These are phyloP conservation scores for Peronospora destructor DNA, from an alignment of 352 stramenopile genomes.

Conservation along the genomic window DNA sequence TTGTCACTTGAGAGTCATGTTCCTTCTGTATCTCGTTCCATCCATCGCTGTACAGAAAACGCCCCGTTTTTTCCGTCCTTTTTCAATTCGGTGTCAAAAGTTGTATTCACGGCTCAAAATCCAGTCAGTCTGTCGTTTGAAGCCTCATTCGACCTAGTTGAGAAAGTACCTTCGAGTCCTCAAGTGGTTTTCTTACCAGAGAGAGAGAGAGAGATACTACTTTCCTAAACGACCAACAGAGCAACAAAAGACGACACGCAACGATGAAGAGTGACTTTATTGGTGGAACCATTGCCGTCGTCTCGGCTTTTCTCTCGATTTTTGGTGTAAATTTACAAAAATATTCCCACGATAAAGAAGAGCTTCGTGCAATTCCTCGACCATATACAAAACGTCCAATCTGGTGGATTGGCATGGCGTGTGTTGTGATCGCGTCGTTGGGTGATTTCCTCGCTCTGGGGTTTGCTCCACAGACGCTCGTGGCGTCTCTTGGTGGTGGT, in stretches of 20 bases:
- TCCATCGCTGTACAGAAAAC: no score
- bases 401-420: conserved; percentile 86
- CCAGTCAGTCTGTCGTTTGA: no score
- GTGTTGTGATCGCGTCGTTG: conserved; percentile 72
- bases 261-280: conserved; percentile 36
- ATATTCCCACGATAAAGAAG: conserved; percentile 85
- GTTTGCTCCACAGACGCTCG: conserved; percentile 83
- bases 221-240: no score
- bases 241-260: no score
- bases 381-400: conserved; percentile 77
- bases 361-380: conserved; percentile 51
- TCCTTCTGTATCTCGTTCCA: no score
- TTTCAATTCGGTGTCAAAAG: no score
- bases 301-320: conserved; percentile 76
- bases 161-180: not conserved
- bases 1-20: no score
- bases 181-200: not conserved
- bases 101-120: not conserved
- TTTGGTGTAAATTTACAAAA: conserved; percentile 90
- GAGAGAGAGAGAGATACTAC: no score
- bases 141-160: not conserved
- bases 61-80: no score
- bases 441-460: conserved; percentile 83
- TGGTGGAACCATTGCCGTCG: conserved; percentile 69
- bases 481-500: conserved; percentile 71